These are phyloP conservation scores for Podila horticola DNA, from an alignment of 192 early-diverging fungal genomes.

Conservation along the genomic window DNA sequence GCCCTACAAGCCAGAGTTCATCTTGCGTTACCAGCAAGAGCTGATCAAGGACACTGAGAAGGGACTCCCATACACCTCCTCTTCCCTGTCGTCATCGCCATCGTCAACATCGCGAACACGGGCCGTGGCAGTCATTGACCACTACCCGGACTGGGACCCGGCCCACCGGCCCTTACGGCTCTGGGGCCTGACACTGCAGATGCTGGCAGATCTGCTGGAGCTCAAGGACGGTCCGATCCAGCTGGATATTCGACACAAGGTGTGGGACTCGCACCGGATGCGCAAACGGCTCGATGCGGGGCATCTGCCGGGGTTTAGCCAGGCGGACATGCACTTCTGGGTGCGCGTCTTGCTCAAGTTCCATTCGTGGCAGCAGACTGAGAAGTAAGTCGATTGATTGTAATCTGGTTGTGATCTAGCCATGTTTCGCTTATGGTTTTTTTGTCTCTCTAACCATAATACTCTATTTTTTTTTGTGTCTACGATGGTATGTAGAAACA, in stretches of 20 bases:
- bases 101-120: background rate
- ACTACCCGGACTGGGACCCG: constrained; percentile 44
- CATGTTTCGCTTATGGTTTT: background rate
- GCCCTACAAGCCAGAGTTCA: constrained; percentile 48
- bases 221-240: constrained; percentile 49
- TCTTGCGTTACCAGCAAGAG: constrained; percentile 8
- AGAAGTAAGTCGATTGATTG: constrained; percentile 29
- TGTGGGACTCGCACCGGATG: constrained; percentile 47
- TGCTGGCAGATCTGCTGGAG: constrained; percentile 56
- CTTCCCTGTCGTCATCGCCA: background rate
- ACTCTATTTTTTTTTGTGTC: background rate
- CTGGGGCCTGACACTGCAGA: constrained; percentile 56
- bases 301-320: constrained; percentile 34
- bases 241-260: constrained; percentile 37
- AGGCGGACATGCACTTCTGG: constrained; percentile 47
- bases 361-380: constrained; percentile 47
- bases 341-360: constrained; percentile 44
- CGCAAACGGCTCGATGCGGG: constrained; percentile 40
- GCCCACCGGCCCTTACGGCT: constrained; percentile 39
- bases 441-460: background rate
- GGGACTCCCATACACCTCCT: background rate
- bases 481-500: constrained; percentile 20
- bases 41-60: too few species aligned
- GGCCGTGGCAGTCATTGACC: constrained; percentile 14
- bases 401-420: too few species aligned